phyloP scores from a whole-genome alignment of 2,329 filamentous ascomycete genomes.

The Zalaria sp. region DNA sequence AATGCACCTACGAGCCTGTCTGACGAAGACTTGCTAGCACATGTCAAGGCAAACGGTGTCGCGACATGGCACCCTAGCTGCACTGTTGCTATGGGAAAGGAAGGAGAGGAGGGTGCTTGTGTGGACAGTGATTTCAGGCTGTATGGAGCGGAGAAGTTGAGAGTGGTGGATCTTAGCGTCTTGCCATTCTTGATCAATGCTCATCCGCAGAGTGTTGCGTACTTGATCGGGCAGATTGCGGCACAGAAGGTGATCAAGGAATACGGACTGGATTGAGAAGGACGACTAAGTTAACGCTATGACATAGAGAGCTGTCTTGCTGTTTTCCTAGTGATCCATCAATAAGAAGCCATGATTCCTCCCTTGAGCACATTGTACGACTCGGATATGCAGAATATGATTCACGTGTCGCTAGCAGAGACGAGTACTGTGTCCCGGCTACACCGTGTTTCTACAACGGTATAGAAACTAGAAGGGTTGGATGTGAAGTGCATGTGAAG shows the following conservation, averaged over 20 bases:
- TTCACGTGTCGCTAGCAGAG: no score
- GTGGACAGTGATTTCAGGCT: slow-evolving; percentile 16
- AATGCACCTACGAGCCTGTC: not conserved
- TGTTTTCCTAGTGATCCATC: no score
- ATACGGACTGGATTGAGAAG: not conserved
- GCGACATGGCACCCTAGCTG: not conserved
- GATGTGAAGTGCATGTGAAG: no score
- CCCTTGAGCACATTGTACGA: no score
- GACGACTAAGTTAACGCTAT: no score
- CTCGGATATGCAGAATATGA: no score
- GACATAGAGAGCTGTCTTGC: no score
- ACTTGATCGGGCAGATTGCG: slow-evolving; percentile 12
- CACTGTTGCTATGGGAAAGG: slow-evolving; percentile 4
- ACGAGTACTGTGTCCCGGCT: no score
- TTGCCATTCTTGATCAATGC: slow-evolving; percentile 11
- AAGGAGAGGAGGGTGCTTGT: slow-evolving; percentile 13
- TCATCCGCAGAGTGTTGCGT: slow-evolving; percentile 11
- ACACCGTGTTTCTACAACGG: no score
- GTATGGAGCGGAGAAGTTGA: slow-evolving; percentile 14
- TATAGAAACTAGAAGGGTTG: no score
- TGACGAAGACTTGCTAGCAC: not conserved
- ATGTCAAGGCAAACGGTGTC: not conserved
- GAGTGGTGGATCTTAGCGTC: slow-evolving; percentile 20
- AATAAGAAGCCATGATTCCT: no score
- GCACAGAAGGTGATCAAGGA: slow-evolving; percentile 1